Conservation (phyloP, 345 rosid species). For the Microthlaspi erraticum region DNA sequence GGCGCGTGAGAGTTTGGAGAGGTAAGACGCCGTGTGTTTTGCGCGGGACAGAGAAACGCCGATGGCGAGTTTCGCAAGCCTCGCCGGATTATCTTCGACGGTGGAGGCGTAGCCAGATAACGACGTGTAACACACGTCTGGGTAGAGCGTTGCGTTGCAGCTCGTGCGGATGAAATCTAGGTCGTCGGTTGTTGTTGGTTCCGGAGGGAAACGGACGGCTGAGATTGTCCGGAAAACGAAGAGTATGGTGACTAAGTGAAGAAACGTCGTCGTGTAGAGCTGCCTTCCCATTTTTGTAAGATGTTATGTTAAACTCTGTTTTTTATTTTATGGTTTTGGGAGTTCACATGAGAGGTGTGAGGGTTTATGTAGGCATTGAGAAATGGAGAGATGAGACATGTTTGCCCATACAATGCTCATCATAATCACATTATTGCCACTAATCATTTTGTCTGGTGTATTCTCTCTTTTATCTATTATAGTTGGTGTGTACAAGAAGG, state of each 20-base stretch:
- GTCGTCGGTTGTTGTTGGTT: slow-evolving; percentile 37
- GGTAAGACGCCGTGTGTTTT: slow-evolving; percentile 51
- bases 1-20: slow-evolving; percentile 68
- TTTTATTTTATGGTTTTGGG: background rate
- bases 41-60: slow-evolving; percentile 63
- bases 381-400: slow-evolving; percentile 12
- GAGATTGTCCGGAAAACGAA: slow-evolving; percentile 39
- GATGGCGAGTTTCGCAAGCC: slow-evolving; percentile 69
- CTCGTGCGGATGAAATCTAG: slow-evolving; percentile 73
- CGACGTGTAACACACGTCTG: slow-evolving; percentile 75
- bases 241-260: slow-evolving; percentile 44
- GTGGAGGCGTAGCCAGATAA: slow-evolving; percentile 63
- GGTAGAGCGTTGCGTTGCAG: slow-evolving; percentile 83
- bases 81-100: slow-evolving; percentile 57
- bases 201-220: slow-evolving; percentile 32
- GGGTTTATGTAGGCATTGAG: slow-evolving; percentile 43
- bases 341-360: background rate
- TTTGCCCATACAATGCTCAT: slow-evolving; percentile 17
- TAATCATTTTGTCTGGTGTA: slow-evolving; percentile 42
- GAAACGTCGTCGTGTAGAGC: slow-evolving; percentile 21
- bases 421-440: slow-evolving; percentile 33
- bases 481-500: slow-evolving; percentile 37
- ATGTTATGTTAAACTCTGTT: background rate
- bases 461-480: background rate
- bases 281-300: slow-evolving; percentile 39